Evolutionary conservation across 371 early-diverging fungal genomes (phyloP).

Genomic region (Lichtheimia ornata): DNA sequence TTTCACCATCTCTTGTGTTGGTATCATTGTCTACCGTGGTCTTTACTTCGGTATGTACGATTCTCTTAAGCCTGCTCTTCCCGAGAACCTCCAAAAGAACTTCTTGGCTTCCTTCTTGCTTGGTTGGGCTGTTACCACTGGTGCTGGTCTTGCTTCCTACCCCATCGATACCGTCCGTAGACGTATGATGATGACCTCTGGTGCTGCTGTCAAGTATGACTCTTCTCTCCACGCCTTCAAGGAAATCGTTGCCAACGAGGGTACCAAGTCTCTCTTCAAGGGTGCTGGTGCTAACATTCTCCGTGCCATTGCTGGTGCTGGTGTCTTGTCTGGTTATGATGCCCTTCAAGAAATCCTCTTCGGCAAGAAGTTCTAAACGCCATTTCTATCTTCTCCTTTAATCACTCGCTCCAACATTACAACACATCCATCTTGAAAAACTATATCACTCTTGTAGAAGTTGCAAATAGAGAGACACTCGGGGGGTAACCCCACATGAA

Average conservation of each 20-base stretch:
- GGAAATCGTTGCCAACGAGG: conserved; percentile 75
- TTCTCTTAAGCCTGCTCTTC: conserved; percentile 73
- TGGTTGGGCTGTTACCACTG: conserved; percentile 75
- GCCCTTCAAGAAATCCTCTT: conserved; percentile 61
- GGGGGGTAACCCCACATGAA: too few relatives aligned
- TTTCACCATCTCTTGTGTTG: conserved; percentile 75
- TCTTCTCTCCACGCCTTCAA: conserved; percentile 68
- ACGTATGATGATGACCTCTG: conserved; percentile 88
- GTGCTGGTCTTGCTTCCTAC: conserved; percentile 76
- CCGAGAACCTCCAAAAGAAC: conserved; percentile 49
- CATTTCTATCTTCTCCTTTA: too few relatives aligned
- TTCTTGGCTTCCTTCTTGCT: conserved; percentile 71
- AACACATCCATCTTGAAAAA: too few relatives aligned
- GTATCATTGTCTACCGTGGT: conserved; percentile 83
- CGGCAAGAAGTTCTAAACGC: conserved; percentile 55
- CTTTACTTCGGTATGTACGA: conserved; percentile 83
- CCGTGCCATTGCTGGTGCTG: conserved; percentile 80
- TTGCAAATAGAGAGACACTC: too few relatives aligned
- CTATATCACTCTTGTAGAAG: too few relatives aligned
- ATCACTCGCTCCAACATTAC: too few relatives aligned
- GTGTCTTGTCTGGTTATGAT: conserved; percentile 77
- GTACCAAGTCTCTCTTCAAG: conserved; percentile 78
- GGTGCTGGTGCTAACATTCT: conserved; percentile 85
- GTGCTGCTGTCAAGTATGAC: conserved; percentile 76
- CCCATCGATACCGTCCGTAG: conserved; percentile 92